Percentiles rank a stretch among this genome's conserved stretches.
phyloP scores from a whole-genome alignment of 2,329 filamentous ascomycete species.

The Colletotrichum falcatum region DNA sequence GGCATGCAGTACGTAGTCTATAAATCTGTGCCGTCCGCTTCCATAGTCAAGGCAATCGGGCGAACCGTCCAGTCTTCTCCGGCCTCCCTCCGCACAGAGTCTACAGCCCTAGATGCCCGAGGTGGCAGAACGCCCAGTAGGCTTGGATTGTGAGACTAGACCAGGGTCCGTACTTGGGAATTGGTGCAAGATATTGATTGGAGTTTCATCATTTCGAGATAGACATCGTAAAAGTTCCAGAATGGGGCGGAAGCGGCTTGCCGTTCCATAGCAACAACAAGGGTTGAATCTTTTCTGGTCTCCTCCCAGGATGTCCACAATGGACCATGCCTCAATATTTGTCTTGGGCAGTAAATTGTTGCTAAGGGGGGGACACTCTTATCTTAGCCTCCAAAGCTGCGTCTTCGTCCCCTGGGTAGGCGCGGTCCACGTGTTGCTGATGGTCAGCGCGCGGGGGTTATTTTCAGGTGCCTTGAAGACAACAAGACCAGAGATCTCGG shows the following conservation, averaged over 20 bases:
- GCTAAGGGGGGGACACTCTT: slow-evolving; percentile 22
- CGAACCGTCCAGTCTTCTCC: background rate
- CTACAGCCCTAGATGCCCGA: background rate
- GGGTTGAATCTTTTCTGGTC: background rate
- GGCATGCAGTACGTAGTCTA: background rate
- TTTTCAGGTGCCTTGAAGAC: slow-evolving; percentile 77
- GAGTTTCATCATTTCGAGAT: background rate
- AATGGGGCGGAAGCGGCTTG: background rate
- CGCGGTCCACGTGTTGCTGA: slow-evolving; percentile 72
- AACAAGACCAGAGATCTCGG: slow-evolving; percentile 74
- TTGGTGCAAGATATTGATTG: too few relatives aligned
- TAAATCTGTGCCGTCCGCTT: background rate
- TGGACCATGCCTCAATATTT: background rate
- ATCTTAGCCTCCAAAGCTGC: slow-evolving; percentile 66
- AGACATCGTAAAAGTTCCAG: background rate
- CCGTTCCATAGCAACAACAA: background rate
- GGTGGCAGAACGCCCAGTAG: background rate
- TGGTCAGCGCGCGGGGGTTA: slow-evolving; percentile 75
- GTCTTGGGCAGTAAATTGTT: background rate
- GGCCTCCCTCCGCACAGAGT: background rate
- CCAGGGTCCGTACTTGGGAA: background rate
- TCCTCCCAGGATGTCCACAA: background rate
- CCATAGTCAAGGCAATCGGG: background rate
- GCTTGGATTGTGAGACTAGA: background rate
- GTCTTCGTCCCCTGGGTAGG: slow-evolving; percentile 55